A percentile compares a stretch with the other conserved stretches of the same genome.
Conservation (phyloP, 2,329 filamentous ascomycete species). For the Stagonosporopsis vannaccii region DNA sequence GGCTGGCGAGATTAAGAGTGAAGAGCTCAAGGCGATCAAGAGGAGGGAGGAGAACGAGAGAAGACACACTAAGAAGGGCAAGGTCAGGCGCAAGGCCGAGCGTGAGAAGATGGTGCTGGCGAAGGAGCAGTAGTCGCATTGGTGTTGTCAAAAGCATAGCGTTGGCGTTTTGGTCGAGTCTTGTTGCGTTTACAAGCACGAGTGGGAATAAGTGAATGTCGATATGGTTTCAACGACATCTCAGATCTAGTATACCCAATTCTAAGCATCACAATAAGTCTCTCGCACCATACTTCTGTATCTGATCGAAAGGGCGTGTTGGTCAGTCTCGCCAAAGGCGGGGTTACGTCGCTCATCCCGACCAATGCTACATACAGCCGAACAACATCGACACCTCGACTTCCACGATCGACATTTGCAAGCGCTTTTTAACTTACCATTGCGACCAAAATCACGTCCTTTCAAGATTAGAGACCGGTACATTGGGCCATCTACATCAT, state of each 20-base stretch:
- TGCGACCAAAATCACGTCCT: background rate
- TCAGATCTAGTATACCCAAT: conserved; percentile 11
- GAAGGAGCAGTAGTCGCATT: conserved; percentile 60
- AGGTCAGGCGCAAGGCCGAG: conserved; percentile 75
- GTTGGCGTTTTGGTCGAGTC: conserved; percentile 35
- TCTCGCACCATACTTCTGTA: background rate
- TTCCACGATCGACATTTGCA: background rate
- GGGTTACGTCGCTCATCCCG: conserved; percentile 11
- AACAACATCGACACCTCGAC: background rate
- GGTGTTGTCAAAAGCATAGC: conserved; percentile 39
- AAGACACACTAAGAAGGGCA: conserved; percentile 86
- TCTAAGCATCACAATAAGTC: background rate
- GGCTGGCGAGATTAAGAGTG: conserved; percentile 90
- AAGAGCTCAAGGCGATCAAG: conserved; percentile 88
- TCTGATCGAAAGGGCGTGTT: conserved; percentile 1
- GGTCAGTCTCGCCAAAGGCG: background rate
- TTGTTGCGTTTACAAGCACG: conserved; percentile 12
- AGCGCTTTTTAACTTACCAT: background rate
- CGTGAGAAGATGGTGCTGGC: conserved; percentile 92
- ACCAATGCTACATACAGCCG: conserved; percentile 10
- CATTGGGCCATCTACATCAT: conserved; percentile 10
- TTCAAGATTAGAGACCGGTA: background rate
- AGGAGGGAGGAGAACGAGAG: conserved; percentile 92
- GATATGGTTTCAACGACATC: background rate
- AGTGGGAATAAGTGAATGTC: background rate